Base-by-base conservation (phyloP, 2,329 filamentous ascomycete genomes). In the Talaromyces atroroseus region DNA sequence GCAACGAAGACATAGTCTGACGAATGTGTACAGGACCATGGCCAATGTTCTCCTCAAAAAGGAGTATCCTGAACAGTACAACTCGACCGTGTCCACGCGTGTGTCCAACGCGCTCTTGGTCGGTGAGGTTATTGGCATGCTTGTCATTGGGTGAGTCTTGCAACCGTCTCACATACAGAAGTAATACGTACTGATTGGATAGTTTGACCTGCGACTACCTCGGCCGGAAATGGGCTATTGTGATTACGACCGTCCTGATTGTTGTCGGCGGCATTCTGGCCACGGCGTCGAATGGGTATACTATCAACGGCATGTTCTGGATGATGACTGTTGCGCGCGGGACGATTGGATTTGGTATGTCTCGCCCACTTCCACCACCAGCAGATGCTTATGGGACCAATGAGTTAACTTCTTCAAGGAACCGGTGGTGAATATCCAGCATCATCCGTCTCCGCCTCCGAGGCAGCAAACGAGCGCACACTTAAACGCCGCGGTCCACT, bases 281-380 rank as follows among this genome's bases (percentile, higher is more conserved):
- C 1, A 76, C 74, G 0, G 78, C 76, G 3, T 68, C 75, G 0
- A 66, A 76, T 55, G 78, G 78, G 10, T 61, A 67, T 5, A 80
- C 77, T 2, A 72, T 76, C 32, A 58, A 75, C 18, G 76, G 75
- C 56, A 80, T 81, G 76, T 77, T 79, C 55, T 80, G 78, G 77
- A 80, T 80, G 73, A 68, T 80, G 69, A 78, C 75, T 0, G 66
- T 80, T 18, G 72, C 77, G 5, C 72, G 79, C 44, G 78, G 79
- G 5, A 68, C 79, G 20, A 73, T 75, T 12, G 76, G 78, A 2
- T 76, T 80, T 18, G 78, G 78, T 46, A 58, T 21, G 60, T 50
- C 24, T 29, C 2, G 6, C 26, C 11, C 3, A 26, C 24, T 26
- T 26, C 40, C 12, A 26, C 10, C 38, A 38, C n/a, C n/a, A n/a